Conservation (phyloP, 306 rosid species). For the Trifolium repens region DNA sequence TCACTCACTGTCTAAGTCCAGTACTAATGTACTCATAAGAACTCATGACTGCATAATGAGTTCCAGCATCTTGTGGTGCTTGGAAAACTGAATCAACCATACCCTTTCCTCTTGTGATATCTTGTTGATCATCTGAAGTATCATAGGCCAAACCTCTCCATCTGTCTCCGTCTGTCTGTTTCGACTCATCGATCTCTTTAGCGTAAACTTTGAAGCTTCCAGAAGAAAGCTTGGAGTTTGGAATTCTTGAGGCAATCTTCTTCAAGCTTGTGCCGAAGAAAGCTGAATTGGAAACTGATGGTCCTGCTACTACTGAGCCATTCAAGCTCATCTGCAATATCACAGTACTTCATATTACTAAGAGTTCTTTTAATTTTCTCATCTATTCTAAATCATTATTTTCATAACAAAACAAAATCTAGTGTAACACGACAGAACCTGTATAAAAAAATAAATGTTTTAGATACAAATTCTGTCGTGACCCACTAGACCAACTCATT, state of each 20-base stretch:
- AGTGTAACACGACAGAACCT: not conserved
- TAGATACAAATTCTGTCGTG: not conserved
- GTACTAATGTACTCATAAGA: conserved; percentile 87
- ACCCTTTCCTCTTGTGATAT: conserved; percentile 97
- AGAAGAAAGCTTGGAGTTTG: conserved; percentile 49
- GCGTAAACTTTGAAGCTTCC: conserved; percentile 64
- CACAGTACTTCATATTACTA: conserved; percentile 9
- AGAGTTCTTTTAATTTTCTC: not conserved
- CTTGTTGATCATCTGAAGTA: conserved; percentile 88
- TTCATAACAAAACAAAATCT: not conserved
- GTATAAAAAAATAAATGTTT: not conserved
- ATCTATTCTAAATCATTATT: not conserved
- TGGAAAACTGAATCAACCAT: conserved; percentile 86
- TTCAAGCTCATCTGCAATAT: conserved; percentile 68
- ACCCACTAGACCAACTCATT: not conserved
- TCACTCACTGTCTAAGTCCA: conserved; percentile 69
- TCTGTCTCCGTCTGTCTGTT: conserved; percentile 69
- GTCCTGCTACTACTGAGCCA: conserved; percentile 58
- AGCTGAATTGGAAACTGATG: conserved; percentile 64
- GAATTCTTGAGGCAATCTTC: conserved; percentile 62
- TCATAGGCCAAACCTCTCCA: conserved; percentile 83
- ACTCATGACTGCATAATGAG: conserved; percentile 84
- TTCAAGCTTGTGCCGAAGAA: conserved; percentile 83
- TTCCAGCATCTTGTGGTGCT: conserved; percentile 68
- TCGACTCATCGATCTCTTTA: conserved; percentile 48